Percentiles rank a stretch among this genome's conserved stretches.
These are phyloP conservation scores for Phytopythium litorale DNA, from an alignment of 352 stramenopile genomes.

Conservation along the genomic window DNA sequence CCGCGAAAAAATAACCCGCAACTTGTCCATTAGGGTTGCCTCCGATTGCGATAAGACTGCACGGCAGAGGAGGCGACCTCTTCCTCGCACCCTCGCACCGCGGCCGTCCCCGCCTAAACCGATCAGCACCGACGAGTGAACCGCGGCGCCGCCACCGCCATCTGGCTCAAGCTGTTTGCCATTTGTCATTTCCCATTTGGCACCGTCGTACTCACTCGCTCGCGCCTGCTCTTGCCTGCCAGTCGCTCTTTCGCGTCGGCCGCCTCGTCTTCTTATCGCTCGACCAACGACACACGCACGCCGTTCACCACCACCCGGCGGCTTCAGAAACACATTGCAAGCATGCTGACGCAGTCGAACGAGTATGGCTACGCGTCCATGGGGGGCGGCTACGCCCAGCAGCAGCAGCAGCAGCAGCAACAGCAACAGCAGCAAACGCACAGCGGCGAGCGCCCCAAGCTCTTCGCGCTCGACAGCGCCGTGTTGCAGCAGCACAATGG, in stretches of 20 bases:
- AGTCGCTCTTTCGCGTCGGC: conserved; percentile 11
- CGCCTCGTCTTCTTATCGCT: background rate
- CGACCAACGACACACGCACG: conserved; percentile 4
- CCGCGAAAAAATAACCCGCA: background rate
- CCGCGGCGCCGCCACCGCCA: background rate
- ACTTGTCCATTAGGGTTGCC: background rate
- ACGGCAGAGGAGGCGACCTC: background rate
- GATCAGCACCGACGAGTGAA: background rate
- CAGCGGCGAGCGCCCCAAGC: conserved; percentile 56
- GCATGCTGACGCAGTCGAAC: conserved; percentile 44
- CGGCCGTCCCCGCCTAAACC: conserved; percentile 16
- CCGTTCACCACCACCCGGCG: background rate
- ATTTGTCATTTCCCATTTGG: conserved; percentile 82
- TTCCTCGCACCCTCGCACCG: conserved; percentile 15
- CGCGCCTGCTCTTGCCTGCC: no score
- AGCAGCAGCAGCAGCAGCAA: conserved; percentile 11
- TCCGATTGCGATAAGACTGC: background rate
- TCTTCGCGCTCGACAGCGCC: conserved; percentile 38
- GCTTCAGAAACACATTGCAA: background rate
- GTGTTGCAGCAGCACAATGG: conserved; percentile 19
- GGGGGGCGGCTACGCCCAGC: conserved; percentile 15
- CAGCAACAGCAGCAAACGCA: conserved; percentile 15
- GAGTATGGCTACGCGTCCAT: conserved; percentile 61
- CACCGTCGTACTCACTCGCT: conserved; percentile 14
- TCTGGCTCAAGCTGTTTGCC: conserved; percentile 18